Evolutionary conservation across 1,284 basidiomycete species (phyloP).

Genomic region (Cutaneotrichosporon sp.): DNA sequence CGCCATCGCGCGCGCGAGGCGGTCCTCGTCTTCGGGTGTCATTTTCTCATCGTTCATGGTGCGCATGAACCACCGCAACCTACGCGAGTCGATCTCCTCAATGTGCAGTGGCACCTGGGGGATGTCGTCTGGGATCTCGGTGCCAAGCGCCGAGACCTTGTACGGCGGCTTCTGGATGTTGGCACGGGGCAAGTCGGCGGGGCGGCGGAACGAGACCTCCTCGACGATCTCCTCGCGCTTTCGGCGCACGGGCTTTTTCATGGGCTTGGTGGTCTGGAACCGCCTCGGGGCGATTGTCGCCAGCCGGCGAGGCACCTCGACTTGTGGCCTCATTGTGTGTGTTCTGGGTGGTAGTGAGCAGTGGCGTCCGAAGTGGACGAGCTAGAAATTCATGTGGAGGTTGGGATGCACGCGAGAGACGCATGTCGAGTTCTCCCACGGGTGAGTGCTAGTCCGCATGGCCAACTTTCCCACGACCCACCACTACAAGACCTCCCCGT

Average conservation of each 20-base stretch:
- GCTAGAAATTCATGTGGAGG: background rate
- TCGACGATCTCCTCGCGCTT: background rate
- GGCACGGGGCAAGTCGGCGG: background rate
- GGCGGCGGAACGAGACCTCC: background rate
- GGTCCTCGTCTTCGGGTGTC: constrained; percentile 17
- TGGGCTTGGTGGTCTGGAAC: background rate
- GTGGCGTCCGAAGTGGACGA: background rate
- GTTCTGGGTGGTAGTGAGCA: background rate
- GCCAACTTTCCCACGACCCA: too few relatives aligned
- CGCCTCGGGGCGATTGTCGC: background rate
- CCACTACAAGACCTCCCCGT: too few relatives aligned
- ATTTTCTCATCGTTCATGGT: constrained; percentile 10
- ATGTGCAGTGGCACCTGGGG: constrained; percentile 11
- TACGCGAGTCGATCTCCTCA: background rate
- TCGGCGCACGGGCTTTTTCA: background rate
- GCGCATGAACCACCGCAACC: constrained; percentile 6
- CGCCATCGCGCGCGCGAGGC: constrained; percentile 18
- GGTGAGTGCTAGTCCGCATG: too few relatives aligned
- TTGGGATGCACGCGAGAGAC: background rate
- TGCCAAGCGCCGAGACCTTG: background rate
- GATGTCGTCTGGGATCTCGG: constrained; percentile 1
- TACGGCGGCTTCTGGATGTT: background rate
- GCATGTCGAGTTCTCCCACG: too few relatives aligned
- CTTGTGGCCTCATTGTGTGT: background rate
- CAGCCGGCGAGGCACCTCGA: background rate